A percentile compares a stretch with the other conserved stretches of the same genome.
phyloP scores from a whole-genome alignment of 2,329 filamentous ascomycete genomes.

The Aspergillus japonicus region DNA sequence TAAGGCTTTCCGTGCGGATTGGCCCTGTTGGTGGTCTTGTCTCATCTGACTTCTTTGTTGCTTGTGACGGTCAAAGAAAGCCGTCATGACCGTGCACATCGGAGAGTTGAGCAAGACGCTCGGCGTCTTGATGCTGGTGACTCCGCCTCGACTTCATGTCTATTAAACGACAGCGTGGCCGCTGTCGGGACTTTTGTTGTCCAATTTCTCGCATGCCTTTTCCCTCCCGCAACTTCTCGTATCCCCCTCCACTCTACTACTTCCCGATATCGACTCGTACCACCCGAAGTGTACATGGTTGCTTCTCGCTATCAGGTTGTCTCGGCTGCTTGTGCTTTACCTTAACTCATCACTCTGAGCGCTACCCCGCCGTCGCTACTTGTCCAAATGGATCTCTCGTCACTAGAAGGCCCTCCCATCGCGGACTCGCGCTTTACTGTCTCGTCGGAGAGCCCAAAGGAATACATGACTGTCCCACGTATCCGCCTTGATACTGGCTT shows the following conservation, averaged over 20 bases:
- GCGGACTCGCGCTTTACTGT: conserved; percentile 20
- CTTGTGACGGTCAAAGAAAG: conserved; percentile 2
- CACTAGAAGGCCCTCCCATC: conserved; percentile 36
- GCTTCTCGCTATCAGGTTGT: background rate
- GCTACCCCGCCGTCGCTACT: background rate
- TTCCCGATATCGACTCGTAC: background rate
- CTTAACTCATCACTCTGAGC: background rate
- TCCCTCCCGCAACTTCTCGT: background rate
- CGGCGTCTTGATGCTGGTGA: background rate
- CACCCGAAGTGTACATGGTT: background rate
- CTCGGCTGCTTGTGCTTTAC: background rate
- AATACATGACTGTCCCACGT: conserved; percentile 8
- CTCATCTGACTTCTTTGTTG: conserved; percentile 1
- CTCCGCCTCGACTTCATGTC: background rate
- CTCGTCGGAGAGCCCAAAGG: background rate
- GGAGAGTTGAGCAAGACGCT: background rate
- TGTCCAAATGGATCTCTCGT: conserved; percentile 33
- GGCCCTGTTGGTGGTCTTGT: background rate
- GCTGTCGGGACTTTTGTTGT: background rate
- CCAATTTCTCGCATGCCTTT: background rate
- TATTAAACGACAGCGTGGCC: conserved; percentile 1
- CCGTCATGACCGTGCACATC: background rate
- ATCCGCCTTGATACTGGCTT: conserved; percentile 12
- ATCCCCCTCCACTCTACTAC: background rate
- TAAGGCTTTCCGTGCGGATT: background rate